These are phyloP conservation scores for Suillus tomentosus DNA, from an alignment of 768 basidiomycete species.

Conservation along the genomic window DNA sequence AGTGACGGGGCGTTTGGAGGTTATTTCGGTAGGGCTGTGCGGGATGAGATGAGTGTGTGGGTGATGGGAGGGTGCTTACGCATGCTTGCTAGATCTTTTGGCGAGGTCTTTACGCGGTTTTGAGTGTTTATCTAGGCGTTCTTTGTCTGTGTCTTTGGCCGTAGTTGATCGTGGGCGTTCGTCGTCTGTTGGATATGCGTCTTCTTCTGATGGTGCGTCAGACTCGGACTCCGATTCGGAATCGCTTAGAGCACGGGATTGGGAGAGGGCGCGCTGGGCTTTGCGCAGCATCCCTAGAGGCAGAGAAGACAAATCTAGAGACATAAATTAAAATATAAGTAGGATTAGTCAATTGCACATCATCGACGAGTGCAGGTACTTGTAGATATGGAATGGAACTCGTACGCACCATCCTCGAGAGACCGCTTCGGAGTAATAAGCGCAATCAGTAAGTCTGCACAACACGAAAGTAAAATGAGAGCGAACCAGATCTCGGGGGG, in stretches of 20 bases:
- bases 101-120: conserved; percentile 47
- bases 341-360: conserved; percentile 11
- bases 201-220: conserved; percentile 25
- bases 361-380: neutral
- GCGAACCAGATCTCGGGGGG: conserved; percentile 22
- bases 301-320: conserved; percentile 55
- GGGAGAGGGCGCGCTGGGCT: conserved; percentile 59
- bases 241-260: conserved; percentile 41
- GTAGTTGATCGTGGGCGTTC: conserved; percentile 11
- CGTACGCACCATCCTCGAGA: conserved; percentile 31
- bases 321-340: neutral
- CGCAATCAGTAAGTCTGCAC: neutral
- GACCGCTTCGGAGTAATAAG: conserved; percentile 22
- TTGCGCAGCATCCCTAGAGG: conserved; percentile 66
- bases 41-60: conserved; percentile 7
- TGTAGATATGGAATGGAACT: neutral
- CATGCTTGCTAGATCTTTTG: conserved; percentile 80
- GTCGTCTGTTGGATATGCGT: conserved; percentile 12
- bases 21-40: conserved; percentile 74
- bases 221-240: conserved; percentile 40
- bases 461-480: neutral
- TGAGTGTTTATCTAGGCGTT: conserved; percentile 43
- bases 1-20: conserved; percentile 83
- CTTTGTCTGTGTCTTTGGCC: conserved; percentile 34
- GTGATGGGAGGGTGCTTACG: conserved; percentile 55